Evolutionary conservation across 371 early-diverging fungal species (phyloP), one percentile per base, ranked within the genome.

Genomic region (Smittium culicis): DNA sequence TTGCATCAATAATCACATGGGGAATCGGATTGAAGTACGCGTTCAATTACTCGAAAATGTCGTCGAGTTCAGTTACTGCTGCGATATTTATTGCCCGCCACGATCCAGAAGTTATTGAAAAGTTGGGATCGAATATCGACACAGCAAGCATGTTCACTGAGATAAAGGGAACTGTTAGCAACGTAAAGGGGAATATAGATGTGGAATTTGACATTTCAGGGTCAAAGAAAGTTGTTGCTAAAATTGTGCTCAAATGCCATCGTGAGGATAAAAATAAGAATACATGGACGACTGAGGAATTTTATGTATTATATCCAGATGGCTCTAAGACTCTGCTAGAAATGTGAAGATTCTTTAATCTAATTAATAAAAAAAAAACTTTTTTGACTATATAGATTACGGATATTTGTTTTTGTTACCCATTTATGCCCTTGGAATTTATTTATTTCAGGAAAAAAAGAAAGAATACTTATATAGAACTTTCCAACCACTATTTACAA

Each of bases 21-120:
- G 77, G 75, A 1, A 58, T 72, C 32, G 77, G 77, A 59, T 64
- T 70, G 30, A 61, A 72, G 24, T 66, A 73, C 29, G 73, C 74
- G 28, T 77, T 77, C 66, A 77, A 77, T 72, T 76, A 77, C 68
- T 74, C 75, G 66, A 73, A 71, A 57, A 73, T 77, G 72, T 76
- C 74, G 54, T 73, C 72, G 66, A 77, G 72, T 54, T 71, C 77
- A 8, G 77, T 77, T 34, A 77, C 77, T 5, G 77, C 77, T 1
- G 77, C 77, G 8, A 67, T 74, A 54, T 77, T 74, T 54, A 77
- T 74, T 1, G 77, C 77, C 0, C 66, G 77, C 16, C 72, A 77
- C 65, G 71, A 74, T 62, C 66, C 71, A 25, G 67, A 72, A 55
- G 69, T 77, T 56, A 62, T 64, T 35, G 55, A 64, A 56, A 69